These are phyloP conservation scores for Yamadazyma atmosphaerica DNA, from an alignment of 1,139 yeast genomes.

Conservation along the genomic window DNA sequence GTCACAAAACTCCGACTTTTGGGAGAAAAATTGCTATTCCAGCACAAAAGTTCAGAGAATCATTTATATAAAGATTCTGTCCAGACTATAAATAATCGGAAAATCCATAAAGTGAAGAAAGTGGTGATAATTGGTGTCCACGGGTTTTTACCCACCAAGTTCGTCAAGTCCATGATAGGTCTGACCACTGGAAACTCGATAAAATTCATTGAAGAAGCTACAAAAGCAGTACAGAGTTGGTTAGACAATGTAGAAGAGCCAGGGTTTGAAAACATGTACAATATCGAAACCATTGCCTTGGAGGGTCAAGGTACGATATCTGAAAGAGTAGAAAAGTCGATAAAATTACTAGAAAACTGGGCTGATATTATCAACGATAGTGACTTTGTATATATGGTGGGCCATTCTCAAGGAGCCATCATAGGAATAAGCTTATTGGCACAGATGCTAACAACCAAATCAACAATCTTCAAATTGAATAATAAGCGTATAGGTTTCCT, in stretches of 20 bases:
- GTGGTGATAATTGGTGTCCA: conserved; percentile 63
- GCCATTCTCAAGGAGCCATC: conserved; percentile 49
- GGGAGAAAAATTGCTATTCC: conserved; percentile 32
- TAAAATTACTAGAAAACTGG: conserved; percentile 47
- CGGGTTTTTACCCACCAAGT: conserved; percentile 87
- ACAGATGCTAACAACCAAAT: conserved; percentile 19
- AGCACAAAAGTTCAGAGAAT: conserved; percentile 27
- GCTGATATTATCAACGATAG: conserved; percentile 28
- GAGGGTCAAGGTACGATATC: conserved; percentile 54
- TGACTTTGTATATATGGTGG: conserved; percentile 45
- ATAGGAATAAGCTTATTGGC: conserved; percentile 46
- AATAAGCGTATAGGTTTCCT: conserved; percentile 38
- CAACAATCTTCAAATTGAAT: conserved; percentile 11
- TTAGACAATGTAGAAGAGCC: conserved; percentile 25
- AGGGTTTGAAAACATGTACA: conserved; percentile 19
- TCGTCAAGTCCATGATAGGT: conserved; percentile 48
- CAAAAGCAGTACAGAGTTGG: conserved; percentile 43
- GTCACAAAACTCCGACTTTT: conserved; percentile 40
- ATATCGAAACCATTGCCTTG: conserved; percentile 48
- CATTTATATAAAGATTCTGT: conserved; percentile 32
- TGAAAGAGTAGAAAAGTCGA: conserved; percentile 38
- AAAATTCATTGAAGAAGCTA: conserved; percentile 34
- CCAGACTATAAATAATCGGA: conserved; percentile 16
- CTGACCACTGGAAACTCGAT: conserved; percentile 48
- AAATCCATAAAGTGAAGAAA: conserved; percentile 23